Base-by-base conservation (phyloP, 805 yeast species). In the Saccharomyces paradoxus region DNA sequence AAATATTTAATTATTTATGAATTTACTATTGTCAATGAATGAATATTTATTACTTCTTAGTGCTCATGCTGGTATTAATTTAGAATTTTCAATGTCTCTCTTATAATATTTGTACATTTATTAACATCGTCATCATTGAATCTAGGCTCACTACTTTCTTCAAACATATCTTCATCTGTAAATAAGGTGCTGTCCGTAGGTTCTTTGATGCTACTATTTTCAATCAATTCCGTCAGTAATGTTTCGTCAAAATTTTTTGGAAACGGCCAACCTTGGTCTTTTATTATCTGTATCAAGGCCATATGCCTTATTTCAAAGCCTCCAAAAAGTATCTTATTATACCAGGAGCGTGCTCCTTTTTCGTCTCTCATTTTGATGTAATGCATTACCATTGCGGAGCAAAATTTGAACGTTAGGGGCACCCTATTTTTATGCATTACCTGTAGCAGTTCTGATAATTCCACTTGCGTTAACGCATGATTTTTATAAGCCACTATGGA, bases 281-380 rank as follows among this genome's bases (percentile, higher is more conserved):
- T 44, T 2, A 63, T 56, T 6, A 56, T 51, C 41, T 60, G 49
- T 14, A 68, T 55, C 22, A 69, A 41, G 3, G 52, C 22, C 24
- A 47, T 46, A 52, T 69, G 68, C 17, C 52, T 58, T 8, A 69
- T 50, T 12, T 58, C 54, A 30, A 63, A 68, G 2, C 62, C 60
- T 10, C 62, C 63, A n/a, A 52, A 31, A 5, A 59, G 28, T 12
- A 67, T 60, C 50, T 59, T 66, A 29, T 58, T 27, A 48, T 67
- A 69, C 71, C 71, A 69, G 6, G 54, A 14, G 14, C 62, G 52
- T 2, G 72, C 71, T 14, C 58, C 62, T 2, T 57, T 57, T 12
- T 50, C 49, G 24, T 63, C 58, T 10, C 55, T 52, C 48, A 58
- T 51, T 30, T 56, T 49, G 5, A 61, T 22, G 48, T 61, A 54